Evolutionary conservation across 2,329 filamentous ascomycete genomes (phyloP), one percentile per base, ranked within the genome.

Genomic region (Aspergillus niger): DNA sequence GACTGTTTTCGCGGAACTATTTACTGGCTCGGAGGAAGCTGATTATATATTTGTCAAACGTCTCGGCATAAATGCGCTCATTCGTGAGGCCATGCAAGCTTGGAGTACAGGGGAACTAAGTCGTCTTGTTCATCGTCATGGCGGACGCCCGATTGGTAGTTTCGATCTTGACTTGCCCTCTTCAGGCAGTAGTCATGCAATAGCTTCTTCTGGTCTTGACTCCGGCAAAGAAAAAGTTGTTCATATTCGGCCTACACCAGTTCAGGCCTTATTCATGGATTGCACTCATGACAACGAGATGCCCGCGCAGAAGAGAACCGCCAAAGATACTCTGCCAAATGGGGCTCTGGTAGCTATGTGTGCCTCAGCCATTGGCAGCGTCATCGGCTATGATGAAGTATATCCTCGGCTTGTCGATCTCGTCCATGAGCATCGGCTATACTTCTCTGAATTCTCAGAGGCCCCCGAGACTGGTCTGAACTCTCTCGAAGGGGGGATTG

Each of bases 201-300:
- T 77, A 71, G 70, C 63, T 58, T 70, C 67, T 47, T 74, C 66
- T 73, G 76, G 63, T 57, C 65, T 63, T 55, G 64, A 65, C 17
- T 69, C 63, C 49, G 38, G 70, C 69, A 70, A 70, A 69, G 89
- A 94, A 69, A 85, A 91, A 17, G 83, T 97, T 66, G 90, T 89
- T 65, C 89, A 85, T 63, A 93, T 99, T 76, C 91, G 91, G 66
- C 89, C 90, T n/a, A 91, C 88, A 3, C 91, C 93, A 3, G 90
- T 98, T 0, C 93, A 97, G 66, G 95, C 94, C 0, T 81, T 99
- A 1, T 97, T 99, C 77, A 98, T 98, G 92, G 96, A 99, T 74
- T 99, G 96, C 77, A 99, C 96, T 0, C 95, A 99, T 75, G 95
- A 99, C 79, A 99, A 99, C 69, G 94, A 99, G 78, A 90, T 92